Conservation (phyloP, 192 early-diverging fungal species). For the Linnemannia hyalina region DNA sequence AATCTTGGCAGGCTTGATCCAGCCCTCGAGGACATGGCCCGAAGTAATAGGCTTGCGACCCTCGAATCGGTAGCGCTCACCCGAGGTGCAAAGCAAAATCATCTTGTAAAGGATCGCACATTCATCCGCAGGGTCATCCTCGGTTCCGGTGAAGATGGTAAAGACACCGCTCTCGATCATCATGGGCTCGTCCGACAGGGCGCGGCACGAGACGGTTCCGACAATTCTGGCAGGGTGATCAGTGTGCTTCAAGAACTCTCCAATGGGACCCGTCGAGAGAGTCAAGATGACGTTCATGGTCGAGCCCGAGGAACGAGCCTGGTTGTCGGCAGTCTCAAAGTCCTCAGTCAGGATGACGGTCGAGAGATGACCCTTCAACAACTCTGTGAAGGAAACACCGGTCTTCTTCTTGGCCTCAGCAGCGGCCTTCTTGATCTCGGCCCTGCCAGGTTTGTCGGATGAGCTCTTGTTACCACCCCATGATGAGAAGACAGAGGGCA, state of each 20-base stretch:
- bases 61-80: constrained; percentile 56
- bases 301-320: constrained; percentile 56
- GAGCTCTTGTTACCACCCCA: constrained; percentile 1
- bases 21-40: constrained; percentile 45
- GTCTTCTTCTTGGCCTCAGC: constrained; percentile 25
- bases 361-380: constrained; percentile 60
- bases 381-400: constrained; percentile 55
- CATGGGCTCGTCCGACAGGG: constrained; percentile 61
- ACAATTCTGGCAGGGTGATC: constrained; percentile 50
- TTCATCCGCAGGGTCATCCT: constrained; percentile 49
- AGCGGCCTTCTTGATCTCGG: constrained; percentile 6
- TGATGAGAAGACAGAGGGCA: constrained; percentile 29
- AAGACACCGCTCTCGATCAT: constrained; percentile 56
- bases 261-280: constrained; percentile 40
- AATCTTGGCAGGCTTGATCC: constrained; percentile 54
- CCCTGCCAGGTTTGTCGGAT: neutral
- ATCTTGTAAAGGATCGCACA: constrained; percentile 55
- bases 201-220: constrained; percentile 61
- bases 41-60: constrained; percentile 56
- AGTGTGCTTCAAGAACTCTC: constrained; percentile 41
- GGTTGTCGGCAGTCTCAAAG: constrained; percentile 53
- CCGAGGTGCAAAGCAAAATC: constrained; percentile 41
- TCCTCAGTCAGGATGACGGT: constrained; percentile 56
- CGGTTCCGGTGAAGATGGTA: constrained; percentile 44
- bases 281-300: constrained; percentile 55